Conservation (phyloP, 2,329 filamentous ascomycete genomes). For the Diaporthe sp. region DNA sequence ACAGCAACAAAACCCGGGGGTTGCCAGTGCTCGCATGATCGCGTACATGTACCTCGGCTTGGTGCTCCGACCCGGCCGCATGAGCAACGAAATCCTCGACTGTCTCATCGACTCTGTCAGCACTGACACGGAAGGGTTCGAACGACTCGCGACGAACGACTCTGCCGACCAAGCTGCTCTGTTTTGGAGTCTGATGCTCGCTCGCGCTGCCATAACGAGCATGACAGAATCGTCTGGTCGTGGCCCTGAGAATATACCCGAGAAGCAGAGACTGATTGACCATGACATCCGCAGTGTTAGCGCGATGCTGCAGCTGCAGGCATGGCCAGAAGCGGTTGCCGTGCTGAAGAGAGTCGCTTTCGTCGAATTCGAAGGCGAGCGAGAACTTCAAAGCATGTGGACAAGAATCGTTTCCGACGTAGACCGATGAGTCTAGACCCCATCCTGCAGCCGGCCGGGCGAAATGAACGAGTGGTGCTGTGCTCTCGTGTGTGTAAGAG, state of each 20-base stretch:
- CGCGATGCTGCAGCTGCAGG: constrained; percentile 7
- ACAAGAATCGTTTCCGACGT: background rate
- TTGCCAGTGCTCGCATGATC: constrained; percentile 51
- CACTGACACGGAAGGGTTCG: background rate
- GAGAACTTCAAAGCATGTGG: background rate
- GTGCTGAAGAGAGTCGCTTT: background rate
- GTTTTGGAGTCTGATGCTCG: constrained; percentile 14
- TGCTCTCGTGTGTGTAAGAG: background rate
- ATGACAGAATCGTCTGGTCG: background rate
- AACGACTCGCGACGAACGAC: background rate
- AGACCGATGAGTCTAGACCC: background rate
- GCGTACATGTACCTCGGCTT: constrained; percentile 62
- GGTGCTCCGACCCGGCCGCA: constrained; percentile 55
- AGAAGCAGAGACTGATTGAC: background rate
- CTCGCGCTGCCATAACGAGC: constrained; percentile 8
- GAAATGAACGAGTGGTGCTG: background rate
- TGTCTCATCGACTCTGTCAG: constrained; percentile 8
- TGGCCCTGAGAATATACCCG: background rate
- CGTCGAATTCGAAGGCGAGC: constrained; percentile 16
- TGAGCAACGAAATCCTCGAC: constrained; percentile 54
- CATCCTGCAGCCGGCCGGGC: background rate
- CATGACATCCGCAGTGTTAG: background rate
- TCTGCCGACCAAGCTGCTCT: background rate
- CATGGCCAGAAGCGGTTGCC: constrained; percentile 5
- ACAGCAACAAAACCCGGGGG: background rate